Base-by-base conservation (phyloP, 768 basidiomycete genomes). In the Mycena galopus region DNA sequence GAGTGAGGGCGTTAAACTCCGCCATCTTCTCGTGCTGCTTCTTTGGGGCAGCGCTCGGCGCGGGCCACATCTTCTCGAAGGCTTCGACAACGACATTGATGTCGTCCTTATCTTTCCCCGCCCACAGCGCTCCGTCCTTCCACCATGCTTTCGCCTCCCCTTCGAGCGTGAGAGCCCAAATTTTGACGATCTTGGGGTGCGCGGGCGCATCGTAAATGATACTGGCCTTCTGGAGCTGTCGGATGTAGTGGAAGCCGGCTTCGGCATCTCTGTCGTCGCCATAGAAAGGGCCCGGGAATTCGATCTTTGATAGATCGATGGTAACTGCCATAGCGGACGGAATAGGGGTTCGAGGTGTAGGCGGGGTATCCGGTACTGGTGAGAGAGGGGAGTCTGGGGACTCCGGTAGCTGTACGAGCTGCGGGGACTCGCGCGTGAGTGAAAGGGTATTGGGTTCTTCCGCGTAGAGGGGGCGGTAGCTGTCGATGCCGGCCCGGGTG, bases 1-100 rank as follows among this genome's bases (percentile, higher is more conserved):
- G 30, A 12, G 44, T 50, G 19, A 63, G 19, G 8, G 19, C 29
- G 10, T 12, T 25, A 33, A 63, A 63, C 61, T 63, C 61, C 29
- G 42, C 29, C 61, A 63, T 63, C 44, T 32, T 30, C 61, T 63
- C 44, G 44, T 63, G 61, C 61, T 47, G 61, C 61, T 63, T 63
- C 21, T 63, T 63, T 2, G 42, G 29, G 9, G 47, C 7, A 9
- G 61, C 47, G 44, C 47, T 35, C 42, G 61, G 61, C 2, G 44
- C 47, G 2, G 61, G 61, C 61, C 61, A 51, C 32, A 23, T 63
- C 30, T n/a, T 33, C 30, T 63, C 61, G 19, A 63, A 63, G 21
- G 16, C 60, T 1, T 32, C 29, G 14, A 30, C 42, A 2, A 62
- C 60, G 4, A n/a, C 21, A 29, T 62, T 42, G 27, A 62, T 62